Base-by-base conservation (phyloP, 164 flowering plant species). In the Dillenia suffruticosa region DNA sequence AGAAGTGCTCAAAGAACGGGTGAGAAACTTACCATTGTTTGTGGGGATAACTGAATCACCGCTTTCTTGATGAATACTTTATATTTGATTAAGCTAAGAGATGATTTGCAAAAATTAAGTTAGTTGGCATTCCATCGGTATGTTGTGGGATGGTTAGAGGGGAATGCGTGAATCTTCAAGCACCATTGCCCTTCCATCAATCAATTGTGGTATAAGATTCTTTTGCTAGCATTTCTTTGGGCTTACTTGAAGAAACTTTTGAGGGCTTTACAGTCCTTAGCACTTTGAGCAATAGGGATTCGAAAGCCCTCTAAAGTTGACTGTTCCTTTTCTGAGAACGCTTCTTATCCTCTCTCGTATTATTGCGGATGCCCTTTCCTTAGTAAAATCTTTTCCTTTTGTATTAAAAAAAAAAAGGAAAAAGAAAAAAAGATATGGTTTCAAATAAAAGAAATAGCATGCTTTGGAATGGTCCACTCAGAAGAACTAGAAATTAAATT, bases 1-100 rank as follows among this genome's bases (percentile, higher is more conserved):
- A 15, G 96, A 87, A 63, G 78, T 76, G 12, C 62, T 66, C 54
- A 81, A 79, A 55, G 86, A 89, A 46, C 79, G 80, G 89, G 95
- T 88, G 7, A 54, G 67, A 45, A 13, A 50, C 58, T 64, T 54
- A 14, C 11, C 8, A 2, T 12, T 58, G 10, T 0, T 19, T 19
- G 22, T 50, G 12, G 59, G 22, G 44, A 32, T 32, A 32, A 32
- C 6, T 5, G 40, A 32, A 4, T 32, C 6, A 0, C 40, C 40
- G 0, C 40, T 32, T 32, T 32, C 40, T 6, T 32, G 40, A 32
- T 32, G 40, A 32, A 32, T 32, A 32, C 40, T 32, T 32, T 0
- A 32, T 32, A 32, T 32, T 32, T 32, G 7, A 32, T 32, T 32
- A 32, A 32, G 40, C 40, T 4, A 32, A 32, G 0, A 32, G 40